Evolutionary conservation across 1,284 basidiomycete species (phyloP).

Genomic region (Cutaneotrichosporon sp.): DNA sequence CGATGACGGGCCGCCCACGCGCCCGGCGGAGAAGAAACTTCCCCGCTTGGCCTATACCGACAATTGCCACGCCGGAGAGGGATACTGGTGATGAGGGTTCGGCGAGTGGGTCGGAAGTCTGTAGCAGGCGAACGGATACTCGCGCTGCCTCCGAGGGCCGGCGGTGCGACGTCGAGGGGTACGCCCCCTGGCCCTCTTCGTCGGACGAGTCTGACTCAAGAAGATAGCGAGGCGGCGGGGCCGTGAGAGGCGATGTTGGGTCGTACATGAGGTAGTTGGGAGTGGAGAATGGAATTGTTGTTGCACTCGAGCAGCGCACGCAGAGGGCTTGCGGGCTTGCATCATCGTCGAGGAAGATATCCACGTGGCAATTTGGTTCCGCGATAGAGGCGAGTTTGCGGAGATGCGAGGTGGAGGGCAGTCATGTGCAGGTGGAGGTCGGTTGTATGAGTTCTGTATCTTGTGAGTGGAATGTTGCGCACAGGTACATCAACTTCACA

Average conservation of each 20-base stretch:
- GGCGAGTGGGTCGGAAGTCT: neutral
- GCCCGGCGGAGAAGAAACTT: slow-evolving; percentile 23
- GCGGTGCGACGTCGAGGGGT: slow-evolving; percentile 10
- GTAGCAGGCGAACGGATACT: neutral
- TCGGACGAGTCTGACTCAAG: slow-evolving; percentile 47
- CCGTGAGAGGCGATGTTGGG: slow-evolving; percentile 28
- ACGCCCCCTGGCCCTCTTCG: slow-evolving; percentile 44
- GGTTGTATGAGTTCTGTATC: neutral
- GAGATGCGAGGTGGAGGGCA: neutral
- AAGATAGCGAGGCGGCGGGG: slow-evolving; percentile 42
- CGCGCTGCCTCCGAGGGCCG: neutral
- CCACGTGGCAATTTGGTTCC: neutral
- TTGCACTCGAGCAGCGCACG: too few relatives aligned
- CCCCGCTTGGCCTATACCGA: slow-evolving; percentile 37
- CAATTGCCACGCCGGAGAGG: slow-evolving; percentile 10
- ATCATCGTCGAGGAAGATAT: slow-evolving; percentile 1
- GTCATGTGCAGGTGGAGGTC: neutral
- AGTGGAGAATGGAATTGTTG: neutral
- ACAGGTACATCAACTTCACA: too few relatives aligned
- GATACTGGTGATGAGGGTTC: neutral
- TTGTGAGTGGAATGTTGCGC: too few relatives aligned
- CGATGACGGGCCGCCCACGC: slow-evolving; percentile 8
- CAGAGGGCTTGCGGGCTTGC: neutral
- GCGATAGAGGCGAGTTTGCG: neutral
- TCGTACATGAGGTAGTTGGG: slow-evolving; percentile 31